Conservation (phyloP, 1,284 basidiomycete genomes). For the Ustilago nuda region DNA sequence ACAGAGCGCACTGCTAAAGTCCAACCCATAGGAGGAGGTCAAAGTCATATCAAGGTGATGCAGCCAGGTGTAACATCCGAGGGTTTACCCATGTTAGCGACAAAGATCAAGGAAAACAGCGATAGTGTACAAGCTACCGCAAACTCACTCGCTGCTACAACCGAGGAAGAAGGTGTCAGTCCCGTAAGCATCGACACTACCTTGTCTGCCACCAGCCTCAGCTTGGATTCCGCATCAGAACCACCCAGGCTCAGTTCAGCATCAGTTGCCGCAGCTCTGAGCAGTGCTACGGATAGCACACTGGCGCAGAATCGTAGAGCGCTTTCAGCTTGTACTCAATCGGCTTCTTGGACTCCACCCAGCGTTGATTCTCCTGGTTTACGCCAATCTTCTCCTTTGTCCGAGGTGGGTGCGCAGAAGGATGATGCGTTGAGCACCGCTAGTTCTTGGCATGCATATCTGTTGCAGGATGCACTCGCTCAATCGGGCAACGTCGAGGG, state of each 20-base stretch:
- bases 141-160: conserved; percentile 26
- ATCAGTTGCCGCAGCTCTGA: conserved; percentile 20
- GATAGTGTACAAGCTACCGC: conserved; percentile 24
- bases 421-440: conserved; percentile 31
- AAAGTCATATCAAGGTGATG: conserved; percentile 43
- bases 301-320: background rate
- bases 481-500: conserved; percentile 7
- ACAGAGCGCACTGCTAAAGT: conserved; percentile 31
- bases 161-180: conserved; percentile 20
- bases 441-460: conserved; percentile 54
- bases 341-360: conserved; percentile 46
- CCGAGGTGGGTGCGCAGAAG: conserved; percentile 14
- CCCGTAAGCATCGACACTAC: conserved; percentile 16
- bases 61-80: conserved; percentile 34
- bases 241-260: background rate
- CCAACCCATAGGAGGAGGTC: conserved; percentile 51
- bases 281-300: conserved; percentile 6
- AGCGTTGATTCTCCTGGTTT: conserved; percentile 29
- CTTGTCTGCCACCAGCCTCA: conserved; percentile 6
- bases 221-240: conserved; percentile 6
- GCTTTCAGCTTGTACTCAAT: conserved; percentile 27
- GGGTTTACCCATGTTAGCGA: conserved; percentile 44
- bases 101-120: conserved; percentile 31
- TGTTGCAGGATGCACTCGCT: conserved; percentile 27
- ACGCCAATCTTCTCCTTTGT: conserved; percentile 3